Evolutionary conservation across 2,329 filamentous ascomycete genomes (phyloP).

Genomic region (Phyllosticta citribraziliensis): DNA sequence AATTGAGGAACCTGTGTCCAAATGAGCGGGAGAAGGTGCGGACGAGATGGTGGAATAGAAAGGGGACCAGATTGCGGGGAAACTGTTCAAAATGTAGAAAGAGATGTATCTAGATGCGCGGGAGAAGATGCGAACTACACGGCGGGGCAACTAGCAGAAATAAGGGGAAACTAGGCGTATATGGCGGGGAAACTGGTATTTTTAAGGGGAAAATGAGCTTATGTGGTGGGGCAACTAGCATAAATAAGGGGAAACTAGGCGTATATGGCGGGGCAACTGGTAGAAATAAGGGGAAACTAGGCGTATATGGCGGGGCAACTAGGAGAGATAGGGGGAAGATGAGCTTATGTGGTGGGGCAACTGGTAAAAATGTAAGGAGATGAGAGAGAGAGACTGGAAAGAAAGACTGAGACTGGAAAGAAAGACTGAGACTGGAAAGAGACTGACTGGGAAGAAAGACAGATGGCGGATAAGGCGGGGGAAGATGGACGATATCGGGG

Average conservation of each 20-base stretch:
- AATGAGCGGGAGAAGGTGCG: not conserved
- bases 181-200: too few relatives aligned
- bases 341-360: too few relatives aligned
- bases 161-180: too few relatives aligned
- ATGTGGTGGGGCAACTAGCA: not conserved
- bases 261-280: too few relatives aligned
- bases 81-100: not conserved
- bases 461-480: not conserved
- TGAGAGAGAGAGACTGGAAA: too few relatives aligned
- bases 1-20: not conserved
- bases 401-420: too few relatives aligned
- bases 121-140: not conserved
- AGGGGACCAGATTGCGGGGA: not conserved
- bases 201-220: too few relatives aligned
- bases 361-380: not conserved
- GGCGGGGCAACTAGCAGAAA: not conserved
- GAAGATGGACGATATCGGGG: not conserved
- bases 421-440: too few relatives aligned
- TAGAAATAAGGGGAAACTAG: too few relatives aligned
- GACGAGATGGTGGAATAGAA: not conserved
- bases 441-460: too few relatives aligned
- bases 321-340: too few relatives aligned
- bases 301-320: too few relatives aligned
- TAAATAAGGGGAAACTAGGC: conserved; percentile 17
- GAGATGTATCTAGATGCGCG: not conserved